phyloP scores from a whole-genome alignment of 106 monocot genomes.

The Iris macrosiphon region DNA sequence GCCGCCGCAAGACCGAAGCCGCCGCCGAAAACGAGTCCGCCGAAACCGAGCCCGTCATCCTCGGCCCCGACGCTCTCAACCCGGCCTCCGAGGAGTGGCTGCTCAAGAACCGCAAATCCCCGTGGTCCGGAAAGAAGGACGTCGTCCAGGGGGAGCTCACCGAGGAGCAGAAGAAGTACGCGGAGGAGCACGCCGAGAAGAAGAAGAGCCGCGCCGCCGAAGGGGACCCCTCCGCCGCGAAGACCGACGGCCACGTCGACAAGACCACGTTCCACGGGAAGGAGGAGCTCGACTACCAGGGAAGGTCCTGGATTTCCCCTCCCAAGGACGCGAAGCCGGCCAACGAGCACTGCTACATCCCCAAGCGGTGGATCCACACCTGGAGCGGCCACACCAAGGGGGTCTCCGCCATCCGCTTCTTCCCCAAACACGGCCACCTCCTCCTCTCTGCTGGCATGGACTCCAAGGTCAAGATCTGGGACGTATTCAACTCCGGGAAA shows the following conservation, averaged over 20 bases:
- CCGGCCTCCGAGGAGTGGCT: conserved; percentile 89
- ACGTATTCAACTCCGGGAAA: conserved; percentile 80
- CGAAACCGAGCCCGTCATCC: not conserved
- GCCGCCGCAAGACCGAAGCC: conserved; percentile 41
- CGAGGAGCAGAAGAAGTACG: conserved; percentile 97
- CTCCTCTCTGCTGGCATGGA: conserved; percentile 92
- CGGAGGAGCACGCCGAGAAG: conserved; percentile 85
- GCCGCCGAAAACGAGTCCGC: conserved; percentile 10
- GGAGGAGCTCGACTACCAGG: conserved; percentile 92
- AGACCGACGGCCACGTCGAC: conserved; percentile 32
- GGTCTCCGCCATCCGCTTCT: conserved; percentile 84
- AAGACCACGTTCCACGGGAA: conserved; percentile 98
- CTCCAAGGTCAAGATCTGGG: conserved; percentile 96
- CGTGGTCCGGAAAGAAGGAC: conserved; percentile 86
- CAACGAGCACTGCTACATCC: conserved; percentile 95
- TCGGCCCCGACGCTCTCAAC: conserved; percentile 30
- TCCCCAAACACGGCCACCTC: conserved; percentile 82
- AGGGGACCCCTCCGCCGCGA: conserved; percentile 30
- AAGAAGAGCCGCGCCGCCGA: conserved; percentile 76
- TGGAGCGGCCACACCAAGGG: conserved; percentile 96
- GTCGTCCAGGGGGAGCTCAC: conserved; percentile 63
- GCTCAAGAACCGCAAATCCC: conserved; percentile 64
- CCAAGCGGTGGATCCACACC: conserved; percentile 77
- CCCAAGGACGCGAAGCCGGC: conserved; percentile 88
- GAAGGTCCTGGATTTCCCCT: conserved; percentile 76